These are phyloP conservation scores for Candida krabiensis DNA, from an alignment of 805 yeast species.

Conservation along the genomic window DNA sequence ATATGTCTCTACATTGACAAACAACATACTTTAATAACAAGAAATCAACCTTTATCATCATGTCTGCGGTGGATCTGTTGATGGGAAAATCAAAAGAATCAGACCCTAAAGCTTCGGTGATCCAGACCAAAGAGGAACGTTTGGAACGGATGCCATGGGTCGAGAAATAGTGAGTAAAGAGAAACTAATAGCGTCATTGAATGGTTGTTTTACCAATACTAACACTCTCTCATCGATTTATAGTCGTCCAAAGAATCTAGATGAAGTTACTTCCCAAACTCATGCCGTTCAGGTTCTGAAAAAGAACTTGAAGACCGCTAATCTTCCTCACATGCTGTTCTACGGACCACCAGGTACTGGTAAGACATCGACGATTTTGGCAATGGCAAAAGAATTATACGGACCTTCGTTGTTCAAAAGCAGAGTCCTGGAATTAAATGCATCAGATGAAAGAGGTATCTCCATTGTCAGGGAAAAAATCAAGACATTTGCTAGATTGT, in stretches of 20 bases:
- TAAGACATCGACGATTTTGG: conserved; percentile 84
- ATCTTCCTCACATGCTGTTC: conserved; percentile 87
- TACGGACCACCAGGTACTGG: conserved; percentile 97
- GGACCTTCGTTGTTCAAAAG: conserved; percentile 69
- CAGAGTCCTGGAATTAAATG: conserved; percentile 80
- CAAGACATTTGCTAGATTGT: conserved; percentile 81
- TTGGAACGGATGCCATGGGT: conserved; percentile 81
- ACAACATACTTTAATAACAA: no score
- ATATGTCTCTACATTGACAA: no score
- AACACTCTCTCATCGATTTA: conserved; percentile 2
- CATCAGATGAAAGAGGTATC: conserved; percentile 90
- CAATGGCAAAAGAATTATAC: conserved; percentile 75
- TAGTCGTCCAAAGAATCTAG: conserved; percentile 80
- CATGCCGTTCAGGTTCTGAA: conserved; percentile 83
- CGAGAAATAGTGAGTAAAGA: conserved; percentile 63
- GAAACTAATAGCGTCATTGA: no score
- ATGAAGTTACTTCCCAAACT: conserved; percentile 89
- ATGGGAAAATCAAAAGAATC: conserved; percentile 9
- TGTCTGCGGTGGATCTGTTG: conserved; percentile 22
- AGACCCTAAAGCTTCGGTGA: conserved; percentile 18
- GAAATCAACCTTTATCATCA: no score
- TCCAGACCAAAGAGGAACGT: conserved; percentile 32
- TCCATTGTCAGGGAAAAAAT: conserved; percentile 83
- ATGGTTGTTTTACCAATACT: not conserved
- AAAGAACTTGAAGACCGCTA: conserved; percentile 74